Evolutionary conservation across 257 asterid genomes (phyloP), one percentile per base, ranked within the genome.

Genomic region (Nicotiana tabacum): DNA sequence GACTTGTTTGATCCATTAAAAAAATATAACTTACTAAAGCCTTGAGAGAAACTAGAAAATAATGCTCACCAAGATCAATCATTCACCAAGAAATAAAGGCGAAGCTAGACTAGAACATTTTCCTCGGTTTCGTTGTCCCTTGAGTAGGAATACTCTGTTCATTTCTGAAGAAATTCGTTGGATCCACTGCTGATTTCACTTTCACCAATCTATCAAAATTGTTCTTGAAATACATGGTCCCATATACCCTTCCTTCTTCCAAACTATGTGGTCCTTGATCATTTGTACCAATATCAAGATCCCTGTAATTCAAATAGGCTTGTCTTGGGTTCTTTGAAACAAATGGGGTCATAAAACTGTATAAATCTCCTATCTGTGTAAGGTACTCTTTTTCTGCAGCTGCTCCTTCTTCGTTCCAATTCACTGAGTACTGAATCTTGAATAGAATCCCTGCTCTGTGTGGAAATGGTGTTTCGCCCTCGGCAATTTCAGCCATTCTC

Each of bases 231-330:
- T 85, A 91, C 82, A 84, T 91, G 12, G 12, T 4, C 15, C 92
- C 94, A 30, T 85, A 91, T 58, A 85, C 89, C 81, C 76, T 82
- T 1, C 77, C 90, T 61, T 89, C 48, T 1, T 82, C 17, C 5
- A 83, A 85, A 1, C 78, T 77, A 6, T 85, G 35, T 3, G 3
- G 12, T 7, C 86, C 85, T 27, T 85, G 82, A 48, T 74, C 72
- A 2, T 56, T 81, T 2, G 78, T 86, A 8, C 93, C 94, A 43
- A 88, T 82, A 37, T 91, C 93, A 2, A 90, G 32, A 24, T 90
- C 94, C 21, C 94, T 83, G 8, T 90, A 91, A 68, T 90, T 90
- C 4, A 90, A 84, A 33, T 24, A 90, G 4, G 92, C 89, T 61
- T 77, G 84, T 70, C 92, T 86, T 4, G 92, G 92, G 4, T 88